Evolutionary conservation across 495 filamentous ascomycete genomes (phyloP), one percentile per base, ranked within the genome.

Genomic region (Aspergillus sclerotioniger): DNA sequence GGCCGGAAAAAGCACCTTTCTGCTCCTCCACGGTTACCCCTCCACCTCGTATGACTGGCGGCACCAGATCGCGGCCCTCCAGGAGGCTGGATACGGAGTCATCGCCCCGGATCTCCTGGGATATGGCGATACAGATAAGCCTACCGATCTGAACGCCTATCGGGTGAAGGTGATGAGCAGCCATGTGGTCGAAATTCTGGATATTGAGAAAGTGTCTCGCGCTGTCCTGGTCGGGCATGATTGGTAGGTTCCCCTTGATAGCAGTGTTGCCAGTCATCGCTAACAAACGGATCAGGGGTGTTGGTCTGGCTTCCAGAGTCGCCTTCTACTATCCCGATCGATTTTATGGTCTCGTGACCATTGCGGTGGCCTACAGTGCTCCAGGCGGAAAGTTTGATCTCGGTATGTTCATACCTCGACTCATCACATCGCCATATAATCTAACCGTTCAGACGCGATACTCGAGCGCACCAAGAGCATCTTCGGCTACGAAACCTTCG

Each of bases 71-170:
- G 15, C 57, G 0, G 51, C 62, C 25, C 66, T 82, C 21, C 39
- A 52, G 17, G 29, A 60, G 4, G 32, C 58, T 16, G 76, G 78
- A 6, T 79, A 79, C 53, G 78, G 78, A 8, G 62, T 81, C 17
- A 37, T 82, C 0, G 76, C 67, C 8, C 80, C 77, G 0, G 79
- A 81, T 60, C 63, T 81, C 2, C 71, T 82, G 0, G 77, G 80
- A n/a, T 82, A 78, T 51, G 80, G 80, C 1, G 73, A 68, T 25
- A 75, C 78, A 0, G 67, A 71, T 51, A 74, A 74, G 57, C 77
- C 77, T 0, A 49, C 47, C 0, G 65, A 68, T 12, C 25, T 66
- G 12, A 57, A 59, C 8, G 53, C 57, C 2, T 82, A 81, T 57
- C 43, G 56, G 12, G 56, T 70, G 25, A 65, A 68, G 56, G 51